Evolutionary conservation across 257 asterid species (phyloP).

Genomic region (Jacaranda mimosifolia): DNA sequence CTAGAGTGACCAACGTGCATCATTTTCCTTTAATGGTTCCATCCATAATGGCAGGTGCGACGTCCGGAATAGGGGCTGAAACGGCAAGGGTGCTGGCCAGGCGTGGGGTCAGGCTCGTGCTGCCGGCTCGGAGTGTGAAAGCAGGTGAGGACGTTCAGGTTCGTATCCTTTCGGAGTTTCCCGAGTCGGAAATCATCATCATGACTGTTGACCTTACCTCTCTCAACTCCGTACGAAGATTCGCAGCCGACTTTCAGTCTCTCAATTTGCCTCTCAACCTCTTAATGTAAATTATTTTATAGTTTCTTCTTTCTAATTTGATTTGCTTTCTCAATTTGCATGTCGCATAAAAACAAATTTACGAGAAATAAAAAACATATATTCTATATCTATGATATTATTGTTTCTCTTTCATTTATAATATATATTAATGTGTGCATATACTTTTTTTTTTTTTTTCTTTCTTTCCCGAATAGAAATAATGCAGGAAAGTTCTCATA

Average conservation of each 20-base stretch:
- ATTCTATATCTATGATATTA: too few species aligned
- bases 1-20: too few species aligned
- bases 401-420: too few species aligned
- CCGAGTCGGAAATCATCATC: conserved; percentile 67
- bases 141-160: conserved; percentile 80
- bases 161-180: conserved; percentile 72
- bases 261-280: conserved; percentile 81
- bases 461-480: conserved; percentile 55
- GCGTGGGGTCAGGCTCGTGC: conserved; percentile 83
- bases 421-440: too few species aligned
- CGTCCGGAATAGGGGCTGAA: conserved; percentile 97
- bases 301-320: not conserved
- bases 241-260: conserved; percentile 69
- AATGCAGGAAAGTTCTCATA: conserved; percentile 95
- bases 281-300: conserved; percentile 60
- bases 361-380: too few species aligned
- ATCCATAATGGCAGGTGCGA: conserved; percentile 61
- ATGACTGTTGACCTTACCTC: conserved; percentile 93
- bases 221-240: conserved; percentile 69
- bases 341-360: too few species aligned
- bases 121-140: conserved; percentile 81
- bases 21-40: too few species aligned
- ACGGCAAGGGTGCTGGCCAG: conserved; percentile 87
- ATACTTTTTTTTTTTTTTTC: not conserved
- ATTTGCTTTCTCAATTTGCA: not conserved